Evolutionary conservation across 2,329 filamentous ascomycete species (phyloP), one percentile per base, ranked within the genome.

Genomic region (Zymoseptoria ardabiliae): DNA sequence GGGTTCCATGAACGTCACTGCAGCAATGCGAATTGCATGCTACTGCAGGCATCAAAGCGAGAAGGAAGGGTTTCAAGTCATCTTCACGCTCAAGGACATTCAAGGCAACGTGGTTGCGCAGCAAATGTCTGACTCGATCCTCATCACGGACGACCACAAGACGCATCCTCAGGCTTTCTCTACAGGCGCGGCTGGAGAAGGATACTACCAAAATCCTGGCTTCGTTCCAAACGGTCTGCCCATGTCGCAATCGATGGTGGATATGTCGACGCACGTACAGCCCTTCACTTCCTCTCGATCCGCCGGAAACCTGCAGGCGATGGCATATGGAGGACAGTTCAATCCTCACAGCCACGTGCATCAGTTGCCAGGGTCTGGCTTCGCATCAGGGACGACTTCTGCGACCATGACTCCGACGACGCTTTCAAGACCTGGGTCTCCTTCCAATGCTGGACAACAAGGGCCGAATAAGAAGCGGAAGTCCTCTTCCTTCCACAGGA

Each of bases 61-160:
- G 76, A 97, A 97, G 77, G 79, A 88, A 66, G 93, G 93, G 1
- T 99, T 97, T 75, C 82, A 82, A 75, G 91, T 97, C 68, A 96
- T 99, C 63, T 96, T 97, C 75, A 97, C 93, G 1, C 81, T 99
- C 69, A 96, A 92, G 71, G 90, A 97, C 74, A 84, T 84, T 70
- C 78, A 85, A 63, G 89, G 87, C 67, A 85, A 85, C 51, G 78
- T 96, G 30, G 78, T 97, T 50, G 89, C 91, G 6, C 93, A 99
- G 75, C 85, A 86, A 56, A 87, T 96, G 65, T 91, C 90, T 20
- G 86, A 88, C 58, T 89, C 91, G 0, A 96, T 97, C 65, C 93
- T 97, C 83, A 97, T 97, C 64, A 97, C 94, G 1, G 93, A 99
- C 72, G 93, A 99, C 70, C 93, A 97, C 78, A 97, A 97, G 77